Percentiles rank a stretch among this genome's conserved stretches.
Conservation (phyloP, 495 filamentous ascomycete genomes). For the Aspergillus sclerotiicarbonarius region DNA sequence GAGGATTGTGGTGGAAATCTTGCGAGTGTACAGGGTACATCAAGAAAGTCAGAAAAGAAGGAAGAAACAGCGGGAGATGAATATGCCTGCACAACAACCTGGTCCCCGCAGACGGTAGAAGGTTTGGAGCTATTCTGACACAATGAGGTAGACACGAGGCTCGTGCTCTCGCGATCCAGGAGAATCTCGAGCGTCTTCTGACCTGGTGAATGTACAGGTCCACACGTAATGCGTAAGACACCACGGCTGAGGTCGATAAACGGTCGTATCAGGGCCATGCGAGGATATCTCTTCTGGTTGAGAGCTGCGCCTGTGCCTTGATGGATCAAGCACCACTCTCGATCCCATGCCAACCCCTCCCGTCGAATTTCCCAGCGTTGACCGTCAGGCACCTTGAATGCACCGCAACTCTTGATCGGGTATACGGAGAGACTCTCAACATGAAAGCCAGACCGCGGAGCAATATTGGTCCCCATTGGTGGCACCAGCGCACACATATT, state of each 20-base stretch:
- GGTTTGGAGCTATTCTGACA: constrained; percentile 35
- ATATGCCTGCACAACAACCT: constrained; percentile 67
- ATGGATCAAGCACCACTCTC: constrained; percentile 92
- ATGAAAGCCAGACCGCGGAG: constrained; percentile 32
- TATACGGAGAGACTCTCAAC: constrained; percentile 67
- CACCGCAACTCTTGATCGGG: constrained; percentile 87
- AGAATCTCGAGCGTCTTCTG: constrained; percentile 47
- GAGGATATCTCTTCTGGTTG: constrained; percentile 78
- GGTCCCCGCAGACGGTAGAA: constrained; percentile 78
- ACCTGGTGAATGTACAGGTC: constrained; percentile 20
- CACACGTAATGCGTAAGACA: constrained; percentile 50
- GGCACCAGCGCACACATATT: constrained; percentile 24
- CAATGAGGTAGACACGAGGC: constrained; percentile 43
- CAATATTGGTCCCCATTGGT: constrained; percentile 15
- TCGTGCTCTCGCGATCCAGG: constrained; percentile 59
- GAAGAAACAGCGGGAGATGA: constrained; percentile 57
- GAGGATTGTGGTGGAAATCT: constrained; percentile 66
- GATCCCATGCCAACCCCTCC: constrained; percentile 86
- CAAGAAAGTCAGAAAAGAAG: constrained; percentile 73
- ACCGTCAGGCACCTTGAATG: constrained; percentile 64
- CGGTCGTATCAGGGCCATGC: constrained; percentile 78
- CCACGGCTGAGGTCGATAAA: constrained; percentile 61
- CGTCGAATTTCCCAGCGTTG: constrained; percentile 68
- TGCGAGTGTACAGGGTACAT: constrained; percentile 75
- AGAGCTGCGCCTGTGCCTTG: constrained; percentile 73